Evolutionary conservation across 495 filamentous ascomycete genomes (phyloP).

Genomic region (Pseudotulostoma volvatum): DNA sequence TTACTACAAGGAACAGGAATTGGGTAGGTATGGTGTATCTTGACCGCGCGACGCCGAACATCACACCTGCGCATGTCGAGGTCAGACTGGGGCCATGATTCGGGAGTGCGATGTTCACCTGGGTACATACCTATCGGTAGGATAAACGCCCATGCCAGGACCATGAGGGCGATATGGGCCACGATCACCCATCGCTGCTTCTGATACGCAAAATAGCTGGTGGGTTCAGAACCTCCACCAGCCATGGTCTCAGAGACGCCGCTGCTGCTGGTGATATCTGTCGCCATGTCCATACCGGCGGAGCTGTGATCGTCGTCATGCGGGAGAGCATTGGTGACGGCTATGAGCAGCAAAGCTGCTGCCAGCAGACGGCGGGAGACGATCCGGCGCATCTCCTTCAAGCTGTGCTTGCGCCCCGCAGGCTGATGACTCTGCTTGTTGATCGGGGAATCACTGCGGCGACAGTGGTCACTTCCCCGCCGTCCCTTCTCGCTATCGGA

Average conservation of each 20-base stretch:
- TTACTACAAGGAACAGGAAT: slow-evolving; percentile 55
- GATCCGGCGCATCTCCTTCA: neutral
- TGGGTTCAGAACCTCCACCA: neutral
- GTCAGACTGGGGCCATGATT: too few relatives aligned
- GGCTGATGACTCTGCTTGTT: too few relatives aligned
- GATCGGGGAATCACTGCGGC: too few relatives aligned
- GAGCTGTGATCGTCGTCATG: slow-evolving; percentile 20
- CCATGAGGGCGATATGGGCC: slow-evolving; percentile 67
- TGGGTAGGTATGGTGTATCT: slow-evolving; percentile 57
- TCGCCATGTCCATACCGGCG: slow-evolving; percentile 26
- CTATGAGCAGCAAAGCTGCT: slow-evolving; percentile 17
- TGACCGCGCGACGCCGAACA: slow-evolving; percentile 73
- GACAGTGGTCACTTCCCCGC: too few relatives aligned
- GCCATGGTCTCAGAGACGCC: neutral
- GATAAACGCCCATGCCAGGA: slow-evolving; percentile 65
- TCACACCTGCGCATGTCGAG: slow-evolving; percentile 46
- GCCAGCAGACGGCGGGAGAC: slow-evolving; percentile 25
- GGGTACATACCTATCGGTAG: slow-evolving; percentile 56
- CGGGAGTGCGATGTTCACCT: too few relatives aligned
- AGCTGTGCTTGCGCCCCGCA: too few relatives aligned
- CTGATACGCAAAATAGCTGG: slow-evolving; percentile 60
- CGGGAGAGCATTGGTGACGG: slow-evolving; percentile 19
- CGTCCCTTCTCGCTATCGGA: too few relatives aligned
- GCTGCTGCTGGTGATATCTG: neutral
- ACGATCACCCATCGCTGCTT: slow-evolving; percentile 52